Evolutionary conservation across 345 rosid genomes (phyloP), one percentile per base, ranked within the genome.

Genomic region (Clausena lansium): DNA sequence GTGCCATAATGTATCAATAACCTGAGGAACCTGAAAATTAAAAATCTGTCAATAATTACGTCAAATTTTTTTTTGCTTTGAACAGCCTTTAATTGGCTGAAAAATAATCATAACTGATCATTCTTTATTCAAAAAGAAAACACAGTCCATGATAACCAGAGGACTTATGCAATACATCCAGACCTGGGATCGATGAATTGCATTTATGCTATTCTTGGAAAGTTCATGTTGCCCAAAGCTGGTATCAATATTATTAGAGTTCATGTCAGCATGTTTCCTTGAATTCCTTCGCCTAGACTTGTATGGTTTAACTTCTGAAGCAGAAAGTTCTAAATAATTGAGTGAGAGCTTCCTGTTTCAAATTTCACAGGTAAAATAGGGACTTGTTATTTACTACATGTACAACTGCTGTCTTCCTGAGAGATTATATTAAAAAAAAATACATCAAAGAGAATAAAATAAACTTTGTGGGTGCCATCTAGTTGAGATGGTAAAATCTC

Each of bases 161-260:
- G 66, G 62, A 66, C 17, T 69, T 62, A 75, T 67, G 75, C 74
- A 54, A 54, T 24, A 73, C 61, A 19, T 27, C 33, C 72, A 71
- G 81, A 90, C 99, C 89, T 86, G 95, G 59, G 98, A 87, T 71
- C 97, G 97, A 57, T 95, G 97, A 65, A 94, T 87, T 79, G 82
- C 84, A 83, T 89, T 89, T 38, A 86, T 89, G 86, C 94, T 92
- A 88, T 86, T 93, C 92, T 88, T 93, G 65, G 99, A 85, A 80
- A 93, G 93, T 76, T 80, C 65, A 69, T 92, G 84, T 73, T 86
- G 89, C 79, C 77, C 89, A 78, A 93, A 75, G 75, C 73, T 50
- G 82, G 69, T 81, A 79, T 33, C 77, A 67, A 50, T 75, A 79
- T 68, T 82, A 77, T 79, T 75, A 59, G 64, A 71, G 84, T 77